Conservation (phyloP, 495 filamentous ascomycete species). For the Aspergillus diversus region DNA sequence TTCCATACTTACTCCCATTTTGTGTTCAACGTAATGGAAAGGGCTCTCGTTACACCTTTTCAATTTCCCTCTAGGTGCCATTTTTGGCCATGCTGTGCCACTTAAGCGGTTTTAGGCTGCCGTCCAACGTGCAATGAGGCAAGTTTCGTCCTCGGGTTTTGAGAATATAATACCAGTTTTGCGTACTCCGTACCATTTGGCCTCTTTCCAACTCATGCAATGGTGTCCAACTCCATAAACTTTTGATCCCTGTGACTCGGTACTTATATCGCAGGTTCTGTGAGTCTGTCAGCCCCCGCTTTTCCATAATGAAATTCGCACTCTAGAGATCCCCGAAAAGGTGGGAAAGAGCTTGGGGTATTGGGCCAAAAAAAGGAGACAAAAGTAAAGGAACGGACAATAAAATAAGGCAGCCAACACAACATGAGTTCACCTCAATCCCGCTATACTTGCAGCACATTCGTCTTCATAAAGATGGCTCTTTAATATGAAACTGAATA, state of each 20-base stretch:
- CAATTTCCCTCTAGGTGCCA: conserved; percentile 11
- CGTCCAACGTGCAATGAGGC: conserved; percentile 16
- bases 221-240: conserved; percentile 43
- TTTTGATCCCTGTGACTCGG: conserved; percentile 28
- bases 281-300: conserved; percentile 17
- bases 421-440: conserved; percentile 1
- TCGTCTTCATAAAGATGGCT: background rate
- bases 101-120: conserved; percentile 24
- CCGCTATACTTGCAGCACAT: conserved; percentile 7
- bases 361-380: conserved; percentile 17
- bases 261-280: conserved; percentile 16
- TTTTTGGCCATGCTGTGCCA: conserved; percentile 24
- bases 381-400: conserved; percentile 8
- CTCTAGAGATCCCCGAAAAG: conserved; percentile 6
- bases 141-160: conserved; percentile 14
- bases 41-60: conserved; percentile 24
- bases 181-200: conserved; percentile 13
- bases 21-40: conserved; percentile 7
- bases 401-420: conserved; percentile 1
- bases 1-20: conserved; percentile 12
- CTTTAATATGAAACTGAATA: background rate
- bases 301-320: conserved; percentile 3
- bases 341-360: background rate
- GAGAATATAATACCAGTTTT: conserved; percentile 10
- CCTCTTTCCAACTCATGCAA: conserved; percentile 34